A percentile compares a stretch with the other conserved stretches of the same genome.
Conservation (phyloP, 495 filamentous ascomycete genomes). For the Tuber umbilicatum region DNA sequence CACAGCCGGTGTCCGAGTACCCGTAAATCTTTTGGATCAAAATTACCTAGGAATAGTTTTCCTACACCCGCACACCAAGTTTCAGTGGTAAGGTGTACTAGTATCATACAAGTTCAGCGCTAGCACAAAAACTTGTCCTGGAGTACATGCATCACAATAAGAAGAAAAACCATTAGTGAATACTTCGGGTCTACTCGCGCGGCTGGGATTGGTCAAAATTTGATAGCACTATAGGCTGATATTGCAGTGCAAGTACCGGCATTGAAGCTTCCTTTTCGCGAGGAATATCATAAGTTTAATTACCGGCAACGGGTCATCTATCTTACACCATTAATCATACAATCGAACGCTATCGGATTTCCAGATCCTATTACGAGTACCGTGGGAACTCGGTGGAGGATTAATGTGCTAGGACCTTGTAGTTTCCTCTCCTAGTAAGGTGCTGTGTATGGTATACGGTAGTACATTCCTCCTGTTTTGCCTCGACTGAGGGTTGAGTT, state of each 20-base stretch:
- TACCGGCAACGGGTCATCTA: not conserved
- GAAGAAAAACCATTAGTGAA: not conserved
- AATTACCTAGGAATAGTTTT: not conserved
- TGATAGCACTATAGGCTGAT: not conserved
- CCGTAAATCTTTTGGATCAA: not conserved
- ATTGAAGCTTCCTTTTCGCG: not conserved
- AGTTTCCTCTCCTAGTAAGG: no score
- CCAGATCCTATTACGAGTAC: not conserved
- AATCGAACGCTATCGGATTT: not conserved
- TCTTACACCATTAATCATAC: not conserved
- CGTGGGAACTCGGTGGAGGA: no score
- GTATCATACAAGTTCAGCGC: no score
- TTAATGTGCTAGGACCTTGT: no score
- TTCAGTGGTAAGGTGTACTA: not conserved
- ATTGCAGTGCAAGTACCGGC: no score
- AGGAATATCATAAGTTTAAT: not conserved
- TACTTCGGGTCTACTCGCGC: not conserved
- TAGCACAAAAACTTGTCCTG: not conserved
- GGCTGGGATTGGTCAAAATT: not conserved
- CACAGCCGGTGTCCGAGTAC: no score
- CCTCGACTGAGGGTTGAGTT: no score
- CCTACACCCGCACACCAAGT: not conserved
- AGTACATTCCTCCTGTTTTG: no score
- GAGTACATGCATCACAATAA: not conserved
- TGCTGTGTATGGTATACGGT: no score